phyloP scores from a whole-genome alignment of 768 basidiomycete species.

The Coprinopsis sp. region DNA sequence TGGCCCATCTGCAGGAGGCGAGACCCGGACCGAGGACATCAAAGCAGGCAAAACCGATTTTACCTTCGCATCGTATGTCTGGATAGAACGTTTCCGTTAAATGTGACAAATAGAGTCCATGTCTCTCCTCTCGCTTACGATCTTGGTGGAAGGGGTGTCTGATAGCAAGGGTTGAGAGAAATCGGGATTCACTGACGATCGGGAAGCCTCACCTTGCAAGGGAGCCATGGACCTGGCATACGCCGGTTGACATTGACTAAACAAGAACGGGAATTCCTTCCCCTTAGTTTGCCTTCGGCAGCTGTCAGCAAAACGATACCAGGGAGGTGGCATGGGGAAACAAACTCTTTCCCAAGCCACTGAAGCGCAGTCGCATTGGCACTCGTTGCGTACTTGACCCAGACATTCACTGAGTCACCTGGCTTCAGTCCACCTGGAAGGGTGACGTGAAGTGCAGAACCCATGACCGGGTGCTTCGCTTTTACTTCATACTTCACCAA shows the following conservation, averaged over 20 bases:
- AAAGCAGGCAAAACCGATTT: constrained; percentile 78
- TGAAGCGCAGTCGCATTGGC: constrained; percentile 72
- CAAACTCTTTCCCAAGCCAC: constrained; percentile 80
- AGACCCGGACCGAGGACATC: constrained; percentile 76
- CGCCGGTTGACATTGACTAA: constrained; percentile 92
- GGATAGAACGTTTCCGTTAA: neutral
- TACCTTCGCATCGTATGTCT: constrained; percentile 86
- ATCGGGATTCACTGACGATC: neutral
- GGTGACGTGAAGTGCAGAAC: constrained; percentile 63
- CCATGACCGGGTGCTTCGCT: constrained; percentile 65
- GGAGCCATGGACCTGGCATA: constrained; percentile 79
- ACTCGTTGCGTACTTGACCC: constrained; percentile 69
- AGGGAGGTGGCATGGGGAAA: constrained; percentile 5
- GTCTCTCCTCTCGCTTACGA: constrained; percentile 38
- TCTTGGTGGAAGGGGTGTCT: constrained; percentile 88
- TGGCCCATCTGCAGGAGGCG: constrained; percentile 67
- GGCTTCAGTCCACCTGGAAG: constrained; percentile 40
- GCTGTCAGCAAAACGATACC: neutral
- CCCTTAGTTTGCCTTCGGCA: constrained; percentile 73
- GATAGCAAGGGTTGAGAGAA: constrained; percentile 2
- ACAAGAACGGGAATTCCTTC: constrained; percentile 79
- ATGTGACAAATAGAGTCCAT: neutral
- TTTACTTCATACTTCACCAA: constrained; percentile 46
- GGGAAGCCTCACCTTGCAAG: constrained; percentile 53
- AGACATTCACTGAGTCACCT: constrained; percentile 49